These are phyloP conservation scores for Vigna radiata DNA, from an alignment of 306 rosid species.

Conservation along the genomic window DNA sequence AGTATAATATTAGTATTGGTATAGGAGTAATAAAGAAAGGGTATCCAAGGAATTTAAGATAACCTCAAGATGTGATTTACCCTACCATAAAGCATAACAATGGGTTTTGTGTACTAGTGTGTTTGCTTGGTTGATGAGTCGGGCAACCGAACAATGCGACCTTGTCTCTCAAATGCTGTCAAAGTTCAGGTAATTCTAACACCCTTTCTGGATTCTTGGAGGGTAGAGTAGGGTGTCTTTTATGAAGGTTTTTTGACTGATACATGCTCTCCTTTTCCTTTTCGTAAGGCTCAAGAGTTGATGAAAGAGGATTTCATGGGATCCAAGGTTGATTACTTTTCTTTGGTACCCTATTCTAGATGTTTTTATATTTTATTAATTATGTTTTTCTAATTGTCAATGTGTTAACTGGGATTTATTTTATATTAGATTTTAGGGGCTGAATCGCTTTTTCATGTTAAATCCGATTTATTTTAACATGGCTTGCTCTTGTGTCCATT, in stretches of 20 bases:
- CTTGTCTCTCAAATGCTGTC: constrained; percentile 88
- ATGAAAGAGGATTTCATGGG: constrained; percentile 84
- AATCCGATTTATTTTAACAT: constrained; percentile 1
- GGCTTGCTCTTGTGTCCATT: constrained; percentile 14
- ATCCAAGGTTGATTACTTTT: constrained; percentile 66
- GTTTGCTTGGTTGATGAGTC: constrained; percentile 90
- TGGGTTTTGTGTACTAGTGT: constrained; percentile 58
- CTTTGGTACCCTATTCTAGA: background rate
- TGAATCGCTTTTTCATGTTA: background rate
- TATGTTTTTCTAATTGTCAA: background rate
- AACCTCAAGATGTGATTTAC: background rate
- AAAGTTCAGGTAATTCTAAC: constrained; percentile 71
- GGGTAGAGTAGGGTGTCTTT: background rate
- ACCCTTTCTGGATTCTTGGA: background rate
- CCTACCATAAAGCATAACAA: background rate
- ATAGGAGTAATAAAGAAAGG: background rate
- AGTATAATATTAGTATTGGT: too few relatives aligned
- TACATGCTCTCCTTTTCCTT: background rate
- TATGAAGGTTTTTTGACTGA: background rate
- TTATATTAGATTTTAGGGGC: constrained; percentile 8
- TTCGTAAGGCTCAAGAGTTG: constrained; percentile 72
- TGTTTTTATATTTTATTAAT: background rate
- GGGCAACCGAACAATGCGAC: constrained; percentile 97
- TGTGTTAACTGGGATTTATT: background rate
- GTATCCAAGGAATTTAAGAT: background rate